These are phyloP conservation scores for Hondaea fermentalgiana DNA, from an alignment of 108 stramenopile species.

Conservation along the genomic window DNA sequence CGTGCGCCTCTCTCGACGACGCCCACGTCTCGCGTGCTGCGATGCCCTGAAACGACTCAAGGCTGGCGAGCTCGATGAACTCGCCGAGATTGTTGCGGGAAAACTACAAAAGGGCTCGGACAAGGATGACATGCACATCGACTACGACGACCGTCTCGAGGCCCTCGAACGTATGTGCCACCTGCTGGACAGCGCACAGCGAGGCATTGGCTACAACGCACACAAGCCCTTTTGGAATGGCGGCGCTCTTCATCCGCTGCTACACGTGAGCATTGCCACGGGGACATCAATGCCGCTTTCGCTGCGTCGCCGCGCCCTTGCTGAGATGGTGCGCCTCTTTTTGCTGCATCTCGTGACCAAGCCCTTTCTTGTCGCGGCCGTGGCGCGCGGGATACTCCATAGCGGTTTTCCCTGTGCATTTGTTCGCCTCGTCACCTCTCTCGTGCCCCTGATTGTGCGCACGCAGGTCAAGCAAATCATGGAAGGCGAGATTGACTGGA, in stretches of 20 bases:
- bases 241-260: background rate
- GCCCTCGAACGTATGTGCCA: background rate
- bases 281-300: background rate
- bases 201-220: background rate
- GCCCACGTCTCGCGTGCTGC: background rate
- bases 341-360: background rate
- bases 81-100: no score
- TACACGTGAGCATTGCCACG: background rate
- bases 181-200: background rate
- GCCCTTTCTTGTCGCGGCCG: background rate
- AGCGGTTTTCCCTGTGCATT: background rate
- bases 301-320: background rate
- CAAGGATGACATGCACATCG: no score
- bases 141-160: background rate
- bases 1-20: no score
- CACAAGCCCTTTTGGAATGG: background rate
- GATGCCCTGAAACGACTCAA: background rate
- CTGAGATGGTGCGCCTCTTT: background rate
- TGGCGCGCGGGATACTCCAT: background rate
- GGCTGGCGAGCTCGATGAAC: no score
- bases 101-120: no score
- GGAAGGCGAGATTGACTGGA: conserved; percentile 6
- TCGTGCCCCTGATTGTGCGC: background rate
- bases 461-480: conserved; percentile 15
- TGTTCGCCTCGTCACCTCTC: background rate